These are phyloP conservation scores for Plantago major DNA, from an alignment of 257 asterid genomes.

Conservation along the genomic window DNA sequence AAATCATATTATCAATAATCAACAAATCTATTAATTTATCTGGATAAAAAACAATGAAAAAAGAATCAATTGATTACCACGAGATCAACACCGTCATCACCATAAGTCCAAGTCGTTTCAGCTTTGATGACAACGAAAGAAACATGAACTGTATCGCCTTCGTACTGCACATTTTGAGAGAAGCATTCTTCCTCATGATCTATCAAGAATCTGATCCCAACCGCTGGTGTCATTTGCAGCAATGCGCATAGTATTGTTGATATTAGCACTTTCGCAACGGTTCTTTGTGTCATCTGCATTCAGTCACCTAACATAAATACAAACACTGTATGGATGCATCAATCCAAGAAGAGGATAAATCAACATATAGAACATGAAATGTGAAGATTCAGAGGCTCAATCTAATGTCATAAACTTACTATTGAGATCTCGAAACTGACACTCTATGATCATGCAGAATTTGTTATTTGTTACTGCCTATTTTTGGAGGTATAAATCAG, in stretches of 20 bases:
- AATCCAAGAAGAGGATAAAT: neutral
- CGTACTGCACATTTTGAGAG: constrained; percentile 55
- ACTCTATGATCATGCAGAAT: neutral
- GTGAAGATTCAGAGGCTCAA: neutral
- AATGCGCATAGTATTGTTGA: constrained; percentile 13
- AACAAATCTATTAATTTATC: neutral
- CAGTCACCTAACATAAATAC: neutral
- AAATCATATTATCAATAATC: neutral
- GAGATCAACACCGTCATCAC: constrained; percentile 69
- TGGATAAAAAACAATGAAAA: neutral
- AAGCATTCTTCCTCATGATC: constrained; percentile 76
- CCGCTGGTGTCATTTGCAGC: constrained; percentile 24
- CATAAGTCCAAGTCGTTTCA: constrained; percentile 56
- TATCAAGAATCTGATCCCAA: constrained; percentile 71
- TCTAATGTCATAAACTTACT: constrained; percentile 12
- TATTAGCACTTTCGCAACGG: neutral
- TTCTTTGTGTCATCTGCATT: constrained; percentile 21
- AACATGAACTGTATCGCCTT: constrained; percentile 60
- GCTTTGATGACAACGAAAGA: constrained; percentile 78
- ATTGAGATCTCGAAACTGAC: constrained; percentile 4
- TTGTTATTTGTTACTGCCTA: neutral
- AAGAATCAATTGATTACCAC: constrained; percentile 30
- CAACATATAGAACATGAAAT: neutral
- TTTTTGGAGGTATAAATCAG: neutral
- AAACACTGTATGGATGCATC: neutral